phyloP scores from a whole-genome alignment of 805 yeast genomes.

The Candida stauntonica region DNA sequence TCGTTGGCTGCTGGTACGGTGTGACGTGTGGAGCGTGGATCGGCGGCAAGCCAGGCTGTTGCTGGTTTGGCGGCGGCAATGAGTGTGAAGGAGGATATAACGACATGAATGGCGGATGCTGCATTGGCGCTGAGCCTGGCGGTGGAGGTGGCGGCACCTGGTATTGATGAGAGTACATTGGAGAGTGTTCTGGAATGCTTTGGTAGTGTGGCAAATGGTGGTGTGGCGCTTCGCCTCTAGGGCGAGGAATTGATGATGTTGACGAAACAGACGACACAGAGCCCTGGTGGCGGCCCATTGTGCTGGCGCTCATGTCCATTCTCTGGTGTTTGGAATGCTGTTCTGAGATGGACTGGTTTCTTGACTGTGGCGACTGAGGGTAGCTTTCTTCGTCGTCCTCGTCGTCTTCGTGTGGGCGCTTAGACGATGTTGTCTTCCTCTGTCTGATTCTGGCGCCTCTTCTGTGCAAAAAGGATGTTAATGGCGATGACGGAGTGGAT shows the following conservation, averaged over 20 bases:
- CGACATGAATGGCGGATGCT: background rate
- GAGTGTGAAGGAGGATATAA: background rate
- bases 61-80: background rate
- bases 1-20: background rate
- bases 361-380: background rate
- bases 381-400: constrained; percentile 2
- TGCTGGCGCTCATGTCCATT: too few species aligned
- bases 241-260: background rate
- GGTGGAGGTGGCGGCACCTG: background rate
- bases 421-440: constrained; percentile 21
- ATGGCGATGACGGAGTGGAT: constrained; percentile 25
- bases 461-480: constrained; percentile 28
- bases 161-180: too few species aligned
- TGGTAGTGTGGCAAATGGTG: background rate
- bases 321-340: background rate
- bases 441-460: constrained; percentile 31
- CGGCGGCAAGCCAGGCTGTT: constrained; percentile 1
- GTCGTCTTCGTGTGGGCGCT: constrained; percentile 3
- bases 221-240: background rate
- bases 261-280: background rate
- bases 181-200: background rate
- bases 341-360: background rate
- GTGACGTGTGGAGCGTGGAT: background rate
- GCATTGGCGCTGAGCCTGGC: too few species aligned
- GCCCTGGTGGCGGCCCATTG: background rate